These are phyloP conservation scores for Lentinula boryana DNA, from an alignment of 768 basidiomycete species.

Conservation along the genomic window DNA sequence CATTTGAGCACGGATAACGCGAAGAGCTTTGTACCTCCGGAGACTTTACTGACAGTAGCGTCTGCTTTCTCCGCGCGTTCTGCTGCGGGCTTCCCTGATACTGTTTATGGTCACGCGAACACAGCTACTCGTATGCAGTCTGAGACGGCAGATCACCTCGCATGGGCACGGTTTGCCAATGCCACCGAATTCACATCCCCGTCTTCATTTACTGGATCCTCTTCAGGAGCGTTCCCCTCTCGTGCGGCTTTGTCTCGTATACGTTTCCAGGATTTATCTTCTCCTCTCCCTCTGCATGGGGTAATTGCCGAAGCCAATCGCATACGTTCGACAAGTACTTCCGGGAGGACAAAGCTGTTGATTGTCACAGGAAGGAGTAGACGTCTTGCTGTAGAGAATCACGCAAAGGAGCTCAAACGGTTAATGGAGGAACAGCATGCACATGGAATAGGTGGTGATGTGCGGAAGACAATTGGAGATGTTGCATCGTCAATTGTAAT, in stretches of 20 bases:
- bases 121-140: slow-evolving; percentile 69
- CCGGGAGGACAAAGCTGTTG: slow-evolving; percentile 34
- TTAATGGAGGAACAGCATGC: slow-evolving; percentile 39
- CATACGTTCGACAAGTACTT: slow-evolving; percentile 6
- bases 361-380: slow-evolving; percentile 72
- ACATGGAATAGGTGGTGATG: slow-evolving; percentile 34
- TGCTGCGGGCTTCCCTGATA: slow-evolving; percentile 49
- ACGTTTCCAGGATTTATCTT: slow-evolving; percentile 49
- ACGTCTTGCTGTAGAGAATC: slow-evolving; percentile 67
- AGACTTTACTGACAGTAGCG: slow-evolving; percentile 1
- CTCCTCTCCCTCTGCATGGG: slow-evolving; percentile 56
- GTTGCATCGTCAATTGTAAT: slow-evolving; percentile 73
- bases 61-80: slow-evolving; percentile 2
- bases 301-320: slow-evolving; percentile 40
- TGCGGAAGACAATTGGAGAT: slow-evolving; percentile 82
- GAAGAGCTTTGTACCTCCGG: not conserved
- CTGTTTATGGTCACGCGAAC: slow-evolving; percentile 58
- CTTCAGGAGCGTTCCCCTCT: slow-evolving; percentile 10
- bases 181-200: slow-evolving; percentile 3
- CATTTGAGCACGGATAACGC: slow-evolving; percentile 20
- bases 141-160: slow-evolving; percentile 77
- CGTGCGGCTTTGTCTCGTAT: slow-evolving; percentile 47
- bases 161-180: slow-evolving; percentile 60
- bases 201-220: not conserved
- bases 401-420: slow-evolving; percentile 61